A percentile compares a stretch with the other conserved stretches of the same genome.
phyloP scores from a whole-genome alignment of 805 yeast genomes.

The Danielozyma ontarioensis region DNA sequence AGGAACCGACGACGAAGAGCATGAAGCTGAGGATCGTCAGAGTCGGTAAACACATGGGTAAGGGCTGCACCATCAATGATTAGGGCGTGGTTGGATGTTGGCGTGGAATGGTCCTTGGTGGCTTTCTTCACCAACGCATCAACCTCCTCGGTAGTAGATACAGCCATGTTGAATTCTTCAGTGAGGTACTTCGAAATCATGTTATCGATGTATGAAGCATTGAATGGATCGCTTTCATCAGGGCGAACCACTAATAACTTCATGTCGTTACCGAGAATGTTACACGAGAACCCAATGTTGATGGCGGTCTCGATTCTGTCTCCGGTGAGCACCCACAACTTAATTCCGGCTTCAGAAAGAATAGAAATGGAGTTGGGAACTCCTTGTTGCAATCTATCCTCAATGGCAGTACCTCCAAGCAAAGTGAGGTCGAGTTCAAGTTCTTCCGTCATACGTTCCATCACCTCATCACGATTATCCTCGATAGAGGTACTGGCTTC shows the following conservation, averaged over 20 bases:
- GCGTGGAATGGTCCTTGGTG: constrained; percentile 58
- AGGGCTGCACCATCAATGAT: constrained; percentile 71
- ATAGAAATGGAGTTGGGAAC: constrained; percentile 70
- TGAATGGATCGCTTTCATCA: constrained; percentile 43
- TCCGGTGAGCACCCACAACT: constrained; percentile 80
- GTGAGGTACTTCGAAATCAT: constrained; percentile 44
- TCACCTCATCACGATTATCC: constrained; percentile 50
- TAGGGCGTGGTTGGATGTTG: constrained; percentile 52
- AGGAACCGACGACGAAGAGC: constrained; percentile 46
- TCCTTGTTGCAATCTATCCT: constrained; percentile 72
- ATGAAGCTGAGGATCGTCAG: constrained; percentile 9
- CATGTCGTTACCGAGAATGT: constrained; percentile 63
- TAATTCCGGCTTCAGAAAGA: constrained; percentile 67
- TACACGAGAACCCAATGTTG: constrained; percentile 77
- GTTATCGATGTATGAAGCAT: constrained; percentile 27
- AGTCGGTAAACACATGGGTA: constrained; percentile 35
- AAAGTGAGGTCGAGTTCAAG: constrained; percentile 54
- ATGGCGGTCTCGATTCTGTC: constrained; percentile 82
- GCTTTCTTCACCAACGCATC: constrained; percentile 45
- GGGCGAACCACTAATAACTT: constrained; percentile 60
- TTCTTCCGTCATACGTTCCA: constrained; percentile 52
- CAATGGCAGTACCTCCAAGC: constrained; percentile 79
- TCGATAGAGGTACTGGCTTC: constrained; percentile 54
- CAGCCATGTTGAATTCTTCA: constrained; percentile 41
- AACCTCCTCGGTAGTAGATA: constrained; percentile 21